Base-by-base conservation (phyloP, 73 alveolate species). In the Paramecium primaurelia region DNA sequence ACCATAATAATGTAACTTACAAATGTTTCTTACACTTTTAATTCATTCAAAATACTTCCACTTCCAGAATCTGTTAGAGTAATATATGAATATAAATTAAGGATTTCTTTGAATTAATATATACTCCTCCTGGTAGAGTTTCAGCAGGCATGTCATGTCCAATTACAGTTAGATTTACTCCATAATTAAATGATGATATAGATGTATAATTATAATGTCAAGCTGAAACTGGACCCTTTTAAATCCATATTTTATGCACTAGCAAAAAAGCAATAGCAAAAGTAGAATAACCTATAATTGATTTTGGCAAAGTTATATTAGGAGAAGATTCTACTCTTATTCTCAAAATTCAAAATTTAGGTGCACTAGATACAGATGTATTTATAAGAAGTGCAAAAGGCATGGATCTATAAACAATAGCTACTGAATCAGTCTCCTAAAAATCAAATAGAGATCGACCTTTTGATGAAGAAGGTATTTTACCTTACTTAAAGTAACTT, bases 111-210 rank as follows among this genome's bases (percentile, higher is more conserved):
- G 98, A 96, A 49, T 95, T 98, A 14, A 93, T 96, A 80, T 98
- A 95, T 92, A 96, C 98, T 42, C 99, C 99, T 9, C 97, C 99
- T 37, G 99, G 99, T 16, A 92, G 99, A 80, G 97, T 98, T 92
- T 97, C 99, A 10, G 99, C 99, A 18, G 99, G 99, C n/a, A 97
- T 98, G 77, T 97, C 99, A 5, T 96, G 99, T 71, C 95, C 97
- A 16, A 97, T 98, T 59, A 92, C 98, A 58, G 92, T 98, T 32
- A 95, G 98, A 30, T 98, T 98, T 88, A 97, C 98, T 38, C 99
- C 99, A 6, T 87, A 97, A 93, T 95, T 97, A 20, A 98, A 98
- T 88, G 95, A 95, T 93, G 99, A 97, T 94, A 97, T 97, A 37
- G 93, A 95, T 58, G 95, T 97, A 20, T 92, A 93, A n/a, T 93